These are phyloP conservation scores for Venturia oleaginea DNA, from an alignment of 2,329 filamentous ascomycete species.

Conservation along the genomic window DNA sequence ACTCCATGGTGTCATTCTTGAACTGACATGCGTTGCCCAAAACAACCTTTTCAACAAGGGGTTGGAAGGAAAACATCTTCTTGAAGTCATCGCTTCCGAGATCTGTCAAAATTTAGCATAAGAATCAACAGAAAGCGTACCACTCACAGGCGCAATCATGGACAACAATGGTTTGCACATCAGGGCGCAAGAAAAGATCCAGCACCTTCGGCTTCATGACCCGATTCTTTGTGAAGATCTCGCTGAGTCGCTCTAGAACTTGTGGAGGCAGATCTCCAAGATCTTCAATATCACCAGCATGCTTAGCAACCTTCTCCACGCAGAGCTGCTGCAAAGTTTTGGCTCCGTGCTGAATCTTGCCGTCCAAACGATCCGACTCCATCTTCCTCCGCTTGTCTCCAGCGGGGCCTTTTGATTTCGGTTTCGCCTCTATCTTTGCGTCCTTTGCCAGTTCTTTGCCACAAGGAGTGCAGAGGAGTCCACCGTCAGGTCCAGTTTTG, in stretches of 20 bases:
- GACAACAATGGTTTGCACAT: conserved; percentile 47
- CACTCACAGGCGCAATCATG: conserved; percentile 50
- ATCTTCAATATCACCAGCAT: conserved; percentile 55
- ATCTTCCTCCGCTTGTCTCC: conserved; percentile 62
- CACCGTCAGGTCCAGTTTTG: conserved; percentile 70
- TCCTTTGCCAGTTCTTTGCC: conserved; percentile 64
- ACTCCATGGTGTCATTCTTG: conserved; percentile 76
- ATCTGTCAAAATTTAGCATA: conserved; percentile 33
- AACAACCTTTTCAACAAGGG: conserved; percentile 60
- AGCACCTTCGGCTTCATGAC: conserved; percentile 45
- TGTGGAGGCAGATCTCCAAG: conserved; percentile 52
- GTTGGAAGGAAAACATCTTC: conserved; percentile 68
- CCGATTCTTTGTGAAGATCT: conserved; percentile 56
- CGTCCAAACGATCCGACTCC: conserved; percentile 79
- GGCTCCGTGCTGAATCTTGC: conserved; percentile 53
- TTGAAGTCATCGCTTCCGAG: conserved; percentile 69
- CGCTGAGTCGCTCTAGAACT: conserved; percentile 49
- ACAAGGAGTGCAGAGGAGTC: conserved; percentile 75
- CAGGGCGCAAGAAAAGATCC: conserved; percentile 42
- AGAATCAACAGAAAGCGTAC: not conserved
- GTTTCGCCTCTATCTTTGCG: conserved; percentile 49
- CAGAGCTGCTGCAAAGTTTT: conserved; percentile 60
- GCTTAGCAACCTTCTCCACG: conserved; percentile 54
- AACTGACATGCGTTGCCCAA: conserved; percentile 83
- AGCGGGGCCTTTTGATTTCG: conserved; percentile 28